Evolutionary conservation across 441 rosid genomes (phyloP).

Genomic region (Codiaeum variegatum): DNA sequence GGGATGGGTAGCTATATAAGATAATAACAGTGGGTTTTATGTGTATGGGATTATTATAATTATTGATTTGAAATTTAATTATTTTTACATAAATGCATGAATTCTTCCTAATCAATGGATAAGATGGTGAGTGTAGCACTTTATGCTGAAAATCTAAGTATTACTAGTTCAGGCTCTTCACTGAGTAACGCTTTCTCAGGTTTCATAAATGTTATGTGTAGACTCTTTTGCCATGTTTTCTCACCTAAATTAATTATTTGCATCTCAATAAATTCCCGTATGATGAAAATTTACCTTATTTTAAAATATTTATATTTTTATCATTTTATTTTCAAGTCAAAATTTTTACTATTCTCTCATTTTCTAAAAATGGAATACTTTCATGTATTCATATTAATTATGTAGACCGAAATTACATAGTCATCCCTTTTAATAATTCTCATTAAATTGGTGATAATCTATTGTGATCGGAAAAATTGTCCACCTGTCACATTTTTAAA

Average conservation of each 20-base stretch:
- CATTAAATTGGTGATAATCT: too few species aligned
- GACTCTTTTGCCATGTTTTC: constrained; percentile 25
- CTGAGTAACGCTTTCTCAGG: constrained; percentile 26
- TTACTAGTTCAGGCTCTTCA: constrained; percentile 39
- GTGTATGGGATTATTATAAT: constrained; percentile 20
- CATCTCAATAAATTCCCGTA: constrained; percentile 3
- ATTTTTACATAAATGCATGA: constrained; percentile 13
- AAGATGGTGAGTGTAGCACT: constrained; percentile 29
- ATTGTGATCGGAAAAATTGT: too few species aligned
- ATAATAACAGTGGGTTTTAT: not conserved
- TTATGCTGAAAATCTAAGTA: constrained; percentile 41
- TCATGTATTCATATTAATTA: too few species aligned
- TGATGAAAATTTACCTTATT: not conserved
- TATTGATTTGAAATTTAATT: constrained; percentile 2
- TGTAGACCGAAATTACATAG: too few species aligned
- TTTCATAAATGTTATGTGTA: constrained; percentile 24
- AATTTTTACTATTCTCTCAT: not conserved
- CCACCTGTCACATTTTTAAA: too few species aligned
- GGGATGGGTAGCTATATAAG: constrained; percentile 39
- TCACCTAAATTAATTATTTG: not conserved
- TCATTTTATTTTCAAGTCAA: constrained; percentile 3
- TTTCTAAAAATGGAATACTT: not conserved
- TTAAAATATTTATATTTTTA: not conserved
- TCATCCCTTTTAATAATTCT: too few species aligned
- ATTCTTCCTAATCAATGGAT: constrained; percentile 23